These are phyloP conservation scores for Stevia rebaudiana DNA, from an alignment of 140 eudicot genomes.

Conservation along the genomic window DNA sequence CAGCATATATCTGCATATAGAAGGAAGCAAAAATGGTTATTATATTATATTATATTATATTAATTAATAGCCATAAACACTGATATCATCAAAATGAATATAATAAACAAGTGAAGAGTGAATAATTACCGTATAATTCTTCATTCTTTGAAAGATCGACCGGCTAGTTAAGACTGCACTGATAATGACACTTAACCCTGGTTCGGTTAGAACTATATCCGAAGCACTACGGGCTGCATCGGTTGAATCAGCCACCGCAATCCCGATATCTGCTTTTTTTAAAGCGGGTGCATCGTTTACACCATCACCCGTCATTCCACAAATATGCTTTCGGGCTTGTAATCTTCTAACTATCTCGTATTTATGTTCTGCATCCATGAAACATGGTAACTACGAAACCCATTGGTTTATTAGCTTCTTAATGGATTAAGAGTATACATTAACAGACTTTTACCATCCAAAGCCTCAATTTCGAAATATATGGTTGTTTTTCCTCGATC, in stretches of 20 bases:
- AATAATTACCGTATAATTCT: conserved; percentile 70
- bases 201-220: conserved; percentile 88
- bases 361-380: conserved; percentile 56
- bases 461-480: too few relatives aligned
- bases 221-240: conserved; percentile 98
- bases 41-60: too few relatives aligned
- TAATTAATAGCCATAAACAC: too few relatives aligned
- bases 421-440: too few relatives aligned
- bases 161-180: conserved; percentile 94
- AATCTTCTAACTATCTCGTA: conserved; percentile 78
- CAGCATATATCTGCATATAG: conserved; percentile 79
- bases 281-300: conserved; percentile 96
- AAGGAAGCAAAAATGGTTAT: neutral
- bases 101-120: neutral
- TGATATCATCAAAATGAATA: neutral
- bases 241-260: conserved; percentile 89
- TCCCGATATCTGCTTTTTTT: conserved; percentile 88
- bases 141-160: conserved; percentile 90
- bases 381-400: neutral
- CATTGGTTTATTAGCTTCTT: neutral
- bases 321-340: conserved; percentile 77
- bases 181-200: conserved; percentile 89
- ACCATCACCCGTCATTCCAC: conserved; percentile 99
- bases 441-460: too few relatives aligned
- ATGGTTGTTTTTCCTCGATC: too few relatives aligned